Conservation (phyloP, 2,329 filamentous ascomycete genomes). For the Sclerotinia minor region DNA sequence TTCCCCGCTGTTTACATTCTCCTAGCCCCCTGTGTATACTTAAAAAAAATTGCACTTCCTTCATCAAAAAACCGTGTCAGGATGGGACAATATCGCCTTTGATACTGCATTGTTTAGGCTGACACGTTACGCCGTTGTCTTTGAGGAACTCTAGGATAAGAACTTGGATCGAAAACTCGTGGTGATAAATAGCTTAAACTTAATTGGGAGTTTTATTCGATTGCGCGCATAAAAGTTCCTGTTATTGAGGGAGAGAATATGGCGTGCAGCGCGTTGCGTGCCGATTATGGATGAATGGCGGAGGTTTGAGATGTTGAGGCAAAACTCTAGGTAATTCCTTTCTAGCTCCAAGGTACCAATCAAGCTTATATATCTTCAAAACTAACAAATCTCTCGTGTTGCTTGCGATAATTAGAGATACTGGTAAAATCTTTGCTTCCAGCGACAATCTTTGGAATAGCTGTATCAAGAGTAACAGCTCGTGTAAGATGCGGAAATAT, state of each 20-base stretch:
- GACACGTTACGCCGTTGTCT: fast-evolving
- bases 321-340: too few species aligned
- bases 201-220: not conserved
- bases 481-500: not conserved
- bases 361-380: not conserved
- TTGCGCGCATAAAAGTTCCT: not conserved
- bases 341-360: not conserved
- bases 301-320: too few species aligned
- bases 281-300: not conserved
- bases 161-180: not conserved
- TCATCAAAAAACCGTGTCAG: not conserved
- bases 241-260: not conserved
- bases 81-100: too few species aligned
- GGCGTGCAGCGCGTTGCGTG: too few species aligned
- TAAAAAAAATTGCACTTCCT: fast-evolving
- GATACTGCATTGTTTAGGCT: not conserved
- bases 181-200: too few species aligned
- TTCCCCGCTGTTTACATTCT: not conserved
- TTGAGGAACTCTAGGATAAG: too few species aligned
- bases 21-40: too few species aligned
- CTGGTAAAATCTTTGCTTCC: not conserved
- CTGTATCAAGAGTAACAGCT: not conserved
- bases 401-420: not conserved
- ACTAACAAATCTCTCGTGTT: not conserved
- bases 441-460: not conserved